Conservation (phyloP, 129 eudicot species). For the Centrapalus pauciflorus region DNA sequence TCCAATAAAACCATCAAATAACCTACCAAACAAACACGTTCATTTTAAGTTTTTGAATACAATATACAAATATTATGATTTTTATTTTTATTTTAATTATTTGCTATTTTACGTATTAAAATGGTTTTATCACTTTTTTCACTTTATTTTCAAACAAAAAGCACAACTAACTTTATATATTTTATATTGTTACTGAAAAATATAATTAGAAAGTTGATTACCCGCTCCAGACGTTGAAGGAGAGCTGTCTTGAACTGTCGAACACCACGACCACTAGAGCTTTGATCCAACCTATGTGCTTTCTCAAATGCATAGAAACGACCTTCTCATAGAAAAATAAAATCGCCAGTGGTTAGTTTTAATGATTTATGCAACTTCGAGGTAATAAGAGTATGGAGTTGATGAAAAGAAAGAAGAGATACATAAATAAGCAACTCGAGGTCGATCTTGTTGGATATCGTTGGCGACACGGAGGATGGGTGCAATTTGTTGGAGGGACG, state of each 20-base stretch:
- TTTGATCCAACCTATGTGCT: constrained; percentile 55
- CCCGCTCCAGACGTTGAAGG: constrained; percentile 53
- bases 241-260: too few species aligned
- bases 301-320: constrained; percentile 61
- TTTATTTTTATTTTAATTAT: too few species aligned
- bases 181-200: background rate
- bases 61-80: too few species aligned
- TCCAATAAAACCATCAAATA: too few species aligned
- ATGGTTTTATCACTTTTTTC: too few species aligned
- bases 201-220: background rate
- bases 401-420: background rate
- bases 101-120: too few species aligned
- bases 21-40: too few species aligned
- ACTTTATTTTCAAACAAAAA: too few species aligned
- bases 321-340: constrained; percentile 24
- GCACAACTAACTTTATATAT: background rate
- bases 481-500: constrained; percentile 57
- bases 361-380: background rate
- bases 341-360: background rate
- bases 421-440: constrained; percentile 78
- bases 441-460: constrained; percentile 54
- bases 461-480: constrained; percentile 68
- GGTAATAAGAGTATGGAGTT: background rate
- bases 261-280: constrained; percentile 61
- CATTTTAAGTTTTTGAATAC: too few species aligned